Base-by-base conservation (phyloP, 1,284 basidiomycete species). In the Coniferiporia sulphurascens region DNA sequence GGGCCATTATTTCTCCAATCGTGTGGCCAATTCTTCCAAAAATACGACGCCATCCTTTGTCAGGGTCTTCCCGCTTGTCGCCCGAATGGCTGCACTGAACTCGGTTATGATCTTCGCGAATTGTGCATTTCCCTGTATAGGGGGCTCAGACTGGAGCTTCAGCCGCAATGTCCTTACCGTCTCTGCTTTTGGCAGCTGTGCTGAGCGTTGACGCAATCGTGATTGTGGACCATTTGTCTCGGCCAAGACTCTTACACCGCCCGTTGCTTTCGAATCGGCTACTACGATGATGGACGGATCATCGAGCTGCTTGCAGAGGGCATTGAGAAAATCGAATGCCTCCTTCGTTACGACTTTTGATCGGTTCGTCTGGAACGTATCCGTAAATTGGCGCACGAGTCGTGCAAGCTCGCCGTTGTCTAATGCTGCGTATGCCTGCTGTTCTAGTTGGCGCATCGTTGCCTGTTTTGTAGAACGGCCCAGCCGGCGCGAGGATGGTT, bases 291-390 rank as follows among this genome's bases (percentile, higher is more conserved):
- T 79, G 22, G 81, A 81, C 21, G 87, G 84, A 68, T 87, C 82
- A 45, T 78, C 79, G 46, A 90, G 76, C 66, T 86, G 86, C 68
- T 85, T 86, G 69, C 81, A 77, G 61, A 90, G 69, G 35, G 81
- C 78, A 61, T 88, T 86, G 56, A 90, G 72, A 70, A 90, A 86
- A 27, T 74, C 71, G 66, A 85, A 87, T 8, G 81, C 88, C 64
- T 89, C 87, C 69, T 82, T 84, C 34, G 87, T 90, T 56, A 90
- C 67, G 48, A 80, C 82, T 62, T 79, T 78, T 50, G 85, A 87
- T 55, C 78, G 82, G 65, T 82, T 86, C 63, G 78, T 78, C 66
- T 82, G 78, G 68, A 90, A 73, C 35, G 83, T 77, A 34, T 74
- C 74, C 9, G 79, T 72, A 65, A 89, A 90, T 54, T 86, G 82